Conservation (phyloP, 352 stramenopile species). For the Pythium brassicae region DNA sequence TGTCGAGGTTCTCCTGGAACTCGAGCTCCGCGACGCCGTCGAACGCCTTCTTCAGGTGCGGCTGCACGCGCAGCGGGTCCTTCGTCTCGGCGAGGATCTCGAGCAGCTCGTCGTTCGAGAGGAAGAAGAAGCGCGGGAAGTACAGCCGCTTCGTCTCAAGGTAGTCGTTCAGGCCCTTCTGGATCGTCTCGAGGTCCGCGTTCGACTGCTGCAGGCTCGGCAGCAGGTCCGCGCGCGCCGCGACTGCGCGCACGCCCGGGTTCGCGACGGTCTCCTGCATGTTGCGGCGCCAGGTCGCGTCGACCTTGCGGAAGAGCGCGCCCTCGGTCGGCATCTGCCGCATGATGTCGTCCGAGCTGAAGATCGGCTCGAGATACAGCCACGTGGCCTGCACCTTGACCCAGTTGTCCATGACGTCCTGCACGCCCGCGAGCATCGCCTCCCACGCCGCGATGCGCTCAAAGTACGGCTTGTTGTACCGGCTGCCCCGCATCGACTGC, state of each 20-base stretch:
- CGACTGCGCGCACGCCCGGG: slow-evolving; percentile 73
- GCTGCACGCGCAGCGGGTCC: slow-evolving; percentile 92
- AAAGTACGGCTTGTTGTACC: slow-evolving; percentile 93
- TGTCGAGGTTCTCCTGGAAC: slow-evolving; percentile 91
- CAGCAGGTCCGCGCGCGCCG: slow-evolving; percentile 73
- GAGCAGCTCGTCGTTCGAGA: slow-evolving; percentile 91
- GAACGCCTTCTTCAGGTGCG: slow-evolving; percentile 93
- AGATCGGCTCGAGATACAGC: slow-evolving; percentile 93
- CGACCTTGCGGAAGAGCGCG: slow-evolving; percentile 83
- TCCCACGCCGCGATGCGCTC: slow-evolving; percentile 87
- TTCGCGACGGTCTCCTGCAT: slow-evolving; percentile 85
- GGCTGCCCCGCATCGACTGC: slow-evolving; percentile 91
- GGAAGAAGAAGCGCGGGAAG: slow-evolving; percentile 92
- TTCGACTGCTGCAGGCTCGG: slow-evolving; percentile 88
- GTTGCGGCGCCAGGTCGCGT: slow-evolving; percentile 82
- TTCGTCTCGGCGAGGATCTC: slow-evolving; percentile 92
- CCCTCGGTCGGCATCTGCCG: slow-evolving; percentile 89
- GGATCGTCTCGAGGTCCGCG: slow-evolving; percentile 90
- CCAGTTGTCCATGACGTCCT: slow-evolving; percentile 94
- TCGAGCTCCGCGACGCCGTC: slow-evolving; percentile 91
- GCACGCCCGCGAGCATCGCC: slow-evolving; percentile 84
- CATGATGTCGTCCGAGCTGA: slow-evolving; percentile 92
- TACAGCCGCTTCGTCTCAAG: slow-evolving; percentile 88
- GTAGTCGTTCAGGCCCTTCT: slow-evolving; percentile 93
- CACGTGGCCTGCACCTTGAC: slow-evolving; percentile 92